phyloP scores from a whole-genome alignment of 179 eudicot species.

The Heliamphora pulchella region DNA sequence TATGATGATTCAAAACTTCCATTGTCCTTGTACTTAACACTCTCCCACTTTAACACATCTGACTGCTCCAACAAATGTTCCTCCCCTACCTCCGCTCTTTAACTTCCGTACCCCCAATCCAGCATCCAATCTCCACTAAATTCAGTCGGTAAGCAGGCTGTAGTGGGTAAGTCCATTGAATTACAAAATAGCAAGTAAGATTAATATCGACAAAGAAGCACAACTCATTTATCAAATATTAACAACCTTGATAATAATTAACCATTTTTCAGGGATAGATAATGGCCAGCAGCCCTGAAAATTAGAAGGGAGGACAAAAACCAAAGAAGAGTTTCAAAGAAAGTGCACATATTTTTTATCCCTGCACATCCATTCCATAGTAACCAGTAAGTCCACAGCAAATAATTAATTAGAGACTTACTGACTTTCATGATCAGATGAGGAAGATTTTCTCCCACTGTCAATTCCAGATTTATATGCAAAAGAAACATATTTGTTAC shows the following conservation, averaged over 20 bases:
- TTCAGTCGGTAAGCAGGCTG: background rate
- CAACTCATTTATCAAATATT: background rate
- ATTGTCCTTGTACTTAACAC: background rate
- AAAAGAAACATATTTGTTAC: slow-evolving; percentile 66
- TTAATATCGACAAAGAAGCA: background rate
- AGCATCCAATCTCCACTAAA: background rate
- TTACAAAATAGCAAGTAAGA: background rate
- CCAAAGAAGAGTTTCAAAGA: background rate
- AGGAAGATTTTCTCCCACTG: slow-evolving; percentile 76
- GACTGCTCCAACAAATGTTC: background rate
- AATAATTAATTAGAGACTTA: slow-evolving; percentile 53
- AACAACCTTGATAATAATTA: background rate
- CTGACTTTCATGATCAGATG: slow-evolving; percentile 98
- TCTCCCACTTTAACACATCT: background rate
- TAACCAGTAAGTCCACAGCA: slow-evolving; percentile 9
- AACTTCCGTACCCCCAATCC: background rate
- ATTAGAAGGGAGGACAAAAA: background rate
- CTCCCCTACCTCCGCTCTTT: background rate
- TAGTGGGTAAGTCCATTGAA: background rate
- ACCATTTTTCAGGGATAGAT: background rate
- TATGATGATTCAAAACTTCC: background rate
- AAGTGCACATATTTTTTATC: too few species aligned
- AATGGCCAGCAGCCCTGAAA: background rate
- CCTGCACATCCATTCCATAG: too few species aligned
- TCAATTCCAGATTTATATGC: slow-evolving; percentile 84